Base-by-base conservation (phyloP, 2,329 filamentous ascomycete species). In the Amauroascus niger region DNA sequence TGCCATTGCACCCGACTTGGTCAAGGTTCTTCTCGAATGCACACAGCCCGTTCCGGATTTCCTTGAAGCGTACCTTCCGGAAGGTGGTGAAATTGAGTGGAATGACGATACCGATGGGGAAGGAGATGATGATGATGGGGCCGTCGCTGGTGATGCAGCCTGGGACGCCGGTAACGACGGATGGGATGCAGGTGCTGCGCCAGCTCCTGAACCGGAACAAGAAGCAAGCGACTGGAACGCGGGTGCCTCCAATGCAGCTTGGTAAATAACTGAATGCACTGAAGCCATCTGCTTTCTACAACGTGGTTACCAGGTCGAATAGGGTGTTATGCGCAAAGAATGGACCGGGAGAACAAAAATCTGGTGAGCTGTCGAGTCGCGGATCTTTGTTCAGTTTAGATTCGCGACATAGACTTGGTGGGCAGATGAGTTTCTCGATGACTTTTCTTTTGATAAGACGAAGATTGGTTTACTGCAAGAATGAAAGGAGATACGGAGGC, bases 31-130 rank as follows among this genome's bases (percentile, higher is more conserved):
- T 0, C 64, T 95, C 0, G 91, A 97, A 70, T 87, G 82, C 4
- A 76, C 82, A 4, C 88, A 95, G 69, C 70, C 75, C 0, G 71
- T 98, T 24, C 93, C 93, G 0, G 86, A 94, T 0, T 97, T 97
- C 65, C 78, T 97, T 0, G 66, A 84, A 59, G 59, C 74, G 0
- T 82, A 80, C 65, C 79, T 66, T 52, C 74, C 74, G 0, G 64
- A 67, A 1, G 66, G 69, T 5, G 60, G 67, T 55, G 30, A 68
- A 6, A 53, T 79, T 5, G 64, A 69, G 2, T 82, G 79, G 57
- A 71, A 80, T 18, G 80, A 83, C 35, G 75, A 80, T 45, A 73
- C 71, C 5, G 75, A 78, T 46, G 67, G 70, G 1, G 75, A 75
- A 39, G 60, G 60, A 2, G 59, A 59, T 14, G 57, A 61, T 8